Conservation (phyloP, 805 yeast species). For the Priceomyces carsonii region DNA sequence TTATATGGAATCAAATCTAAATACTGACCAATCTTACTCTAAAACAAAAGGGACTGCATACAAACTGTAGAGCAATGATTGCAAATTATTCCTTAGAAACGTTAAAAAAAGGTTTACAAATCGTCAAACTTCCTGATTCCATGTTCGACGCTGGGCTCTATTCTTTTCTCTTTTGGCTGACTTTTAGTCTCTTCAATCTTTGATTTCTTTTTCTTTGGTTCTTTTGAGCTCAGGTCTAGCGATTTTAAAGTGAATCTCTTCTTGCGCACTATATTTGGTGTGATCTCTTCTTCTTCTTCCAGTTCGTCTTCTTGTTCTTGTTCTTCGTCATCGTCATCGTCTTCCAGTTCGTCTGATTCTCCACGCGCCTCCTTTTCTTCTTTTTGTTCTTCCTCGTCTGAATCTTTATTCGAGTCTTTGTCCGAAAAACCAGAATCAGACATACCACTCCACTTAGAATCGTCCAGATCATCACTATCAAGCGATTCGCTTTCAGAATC, state of each 20-base stretch:
- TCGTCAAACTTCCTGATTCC: slow-evolving; percentile 69
- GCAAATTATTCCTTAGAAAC: too few species aligned
- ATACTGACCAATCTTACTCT: too few species aligned
- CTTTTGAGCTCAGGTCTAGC: slow-evolving; percentile 15
- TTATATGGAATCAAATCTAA: too few species aligned
- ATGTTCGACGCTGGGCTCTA: slow-evolving; percentile 53
- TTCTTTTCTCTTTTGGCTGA: slow-evolving; percentile 49
- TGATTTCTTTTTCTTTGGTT: slow-evolving; percentile 30
- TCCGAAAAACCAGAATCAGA: slow-evolving; percentile 8
- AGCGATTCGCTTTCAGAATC: slow-evolving; percentile 8
- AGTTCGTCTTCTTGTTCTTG: slow-evolving; percentile 10
- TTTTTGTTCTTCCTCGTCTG: slow-evolving; percentile 8
- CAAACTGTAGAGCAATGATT: too few species aligned
- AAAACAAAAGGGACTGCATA: too few species aligned
- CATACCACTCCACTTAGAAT: slow-evolving; percentile 9
- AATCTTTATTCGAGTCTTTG: slow-evolving; percentile 15
- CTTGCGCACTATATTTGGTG: slow-evolving; percentile 13
- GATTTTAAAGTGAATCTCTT: slow-evolving; percentile 10
- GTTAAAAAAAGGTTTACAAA: too few species aligned
- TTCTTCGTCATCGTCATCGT: slow-evolving; percentile 6
- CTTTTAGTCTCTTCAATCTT: slow-evolving; percentile 27
- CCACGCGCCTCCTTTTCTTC: slow-evolving; percentile 10
- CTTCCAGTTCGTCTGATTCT: neutral
- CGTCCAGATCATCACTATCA: slow-evolving; percentile 10
- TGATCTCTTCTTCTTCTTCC: slow-evolving; percentile 9